phyloP scores from a whole-genome alignment of 768 basidiomycete species.

The Amanita pseudoporphyria region DNA sequence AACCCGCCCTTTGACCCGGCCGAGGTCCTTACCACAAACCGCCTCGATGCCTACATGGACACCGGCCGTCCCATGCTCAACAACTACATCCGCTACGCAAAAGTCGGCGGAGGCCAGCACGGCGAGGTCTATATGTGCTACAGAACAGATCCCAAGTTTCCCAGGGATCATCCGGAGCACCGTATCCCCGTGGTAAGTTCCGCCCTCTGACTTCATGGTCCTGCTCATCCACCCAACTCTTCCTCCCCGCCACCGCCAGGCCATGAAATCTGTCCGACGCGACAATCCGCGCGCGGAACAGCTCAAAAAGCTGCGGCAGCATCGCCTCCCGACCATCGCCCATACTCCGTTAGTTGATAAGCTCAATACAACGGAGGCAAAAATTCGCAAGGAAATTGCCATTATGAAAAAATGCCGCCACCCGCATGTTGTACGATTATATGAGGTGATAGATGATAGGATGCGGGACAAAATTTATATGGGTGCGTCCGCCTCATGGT shows the following conservation, averaged over 20 bases:
- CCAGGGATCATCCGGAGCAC: conserved; percentile 27
- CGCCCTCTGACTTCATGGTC: no score
- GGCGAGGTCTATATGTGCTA: conserved; percentile 78
- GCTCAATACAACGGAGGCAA: conserved; percentile 64
- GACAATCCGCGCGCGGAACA: conserved; percentile 56
- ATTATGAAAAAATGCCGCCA: conserved; percentile 98
- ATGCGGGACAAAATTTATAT: conserved; percentile 86
- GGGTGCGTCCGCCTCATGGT: conserved; percentile 47
- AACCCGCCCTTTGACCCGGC: conserved; percentile 28
- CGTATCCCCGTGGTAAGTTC: conserved; percentile 34
- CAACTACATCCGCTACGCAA: conserved; percentile 71
- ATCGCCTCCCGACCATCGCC: conserved; percentile 35
- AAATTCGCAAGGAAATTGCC: conserved; percentile 90
- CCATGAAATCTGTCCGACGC: conserved; percentile 70
- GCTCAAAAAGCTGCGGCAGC: conserved; percentile 21
- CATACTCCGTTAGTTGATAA: conserved; percentile 57
- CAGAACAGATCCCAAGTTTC: conserved; percentile 33
- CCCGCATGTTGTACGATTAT: conserved; percentile 80
- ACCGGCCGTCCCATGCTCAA: conserved; percentile 54
- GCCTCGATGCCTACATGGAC: conserved; percentile 30
- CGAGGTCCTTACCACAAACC: conserved; percentile 41
- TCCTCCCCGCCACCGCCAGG: no score
- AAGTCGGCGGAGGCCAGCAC: conserved; percentile 84
- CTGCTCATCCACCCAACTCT: no score
- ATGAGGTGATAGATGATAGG: conserved; percentile 93